Base-by-base conservation (phyloP, 768 basidiomycete genomes). In the Cytidiella melzeri region DNA sequence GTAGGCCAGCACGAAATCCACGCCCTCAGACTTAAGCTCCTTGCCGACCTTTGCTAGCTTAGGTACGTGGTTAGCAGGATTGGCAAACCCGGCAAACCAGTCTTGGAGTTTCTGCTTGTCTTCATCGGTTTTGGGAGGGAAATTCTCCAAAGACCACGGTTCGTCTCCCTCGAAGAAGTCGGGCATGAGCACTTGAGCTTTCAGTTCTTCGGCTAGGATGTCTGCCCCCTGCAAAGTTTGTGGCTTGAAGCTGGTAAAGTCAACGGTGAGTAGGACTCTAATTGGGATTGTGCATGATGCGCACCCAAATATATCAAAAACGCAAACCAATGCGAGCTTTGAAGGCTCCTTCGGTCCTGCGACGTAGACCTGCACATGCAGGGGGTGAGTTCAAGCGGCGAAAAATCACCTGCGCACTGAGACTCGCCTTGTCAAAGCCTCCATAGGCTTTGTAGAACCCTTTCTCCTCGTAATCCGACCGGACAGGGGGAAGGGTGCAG, bases 221-320 rank as follows among this genome's bases (percentile, higher is more conserved):
- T 84, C 83, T 18, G 79, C 79, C 26, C 81, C 82, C 61, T 83
- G 78, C 58, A 78, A 75, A 3, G 80, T 82, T 63, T 81, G 78
- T 4, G 80, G 79, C 67, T 74, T 81, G 67, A 70, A 77, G 12
- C 75, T 19, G 27, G 12, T 24, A 37, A 20, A 30, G 21, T 41
- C 20, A 40, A 4, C 27, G 26, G 24, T 3, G 41, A 24, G 41
- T 34, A 15, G 25, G 27, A 5, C 20, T 25, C 28, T 28, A 20
- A 39, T 18, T 12, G 23, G 6, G 18, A 18, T 11, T 27, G 26
- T 3, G 21, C 5, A 26, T 24, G 38, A 45, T 7, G 56, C 61
- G 45, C 54, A 80, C 67, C 81, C 82, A 57, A 85, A 83, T 56
- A 83, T 82, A 59, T 84, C 81, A 57, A 71, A 84, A 43, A 81